Evolutionary conservation across 108 stramenopile species (phyloP), one percentile per base, ranked within the genome.

Genomic region (Fragilariopsis cylindrus): DNA sequence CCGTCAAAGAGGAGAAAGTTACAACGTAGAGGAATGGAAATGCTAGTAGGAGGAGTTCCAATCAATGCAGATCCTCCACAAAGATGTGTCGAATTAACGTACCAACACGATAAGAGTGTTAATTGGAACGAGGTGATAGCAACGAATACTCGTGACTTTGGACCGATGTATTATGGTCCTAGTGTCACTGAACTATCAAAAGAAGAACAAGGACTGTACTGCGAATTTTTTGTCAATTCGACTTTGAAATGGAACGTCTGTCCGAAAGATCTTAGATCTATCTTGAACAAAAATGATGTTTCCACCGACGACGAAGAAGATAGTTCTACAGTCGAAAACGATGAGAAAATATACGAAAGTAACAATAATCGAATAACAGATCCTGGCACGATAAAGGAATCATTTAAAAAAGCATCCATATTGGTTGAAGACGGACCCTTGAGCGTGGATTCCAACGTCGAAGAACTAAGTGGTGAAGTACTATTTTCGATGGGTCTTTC

Each of bases 51-150:
- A 13, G 93, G 93, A 3, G 87, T 89, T 40, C 91, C 91, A 21
- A 92, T 95, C 70, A 92, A 90, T 74, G 93, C 93, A 39, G 90
- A 95, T 77, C 94, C 94, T 49, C 94, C 94, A 7, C 86, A 85
- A 57, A 68, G 91, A 19, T 76, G 64, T 15, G 70, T 94, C 9
- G 91, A 92, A 60, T 66, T 94, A 4, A 73, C 62, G 53, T 94
- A 94, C 56, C 56, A 79, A 15, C 73, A 76, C 60, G 73, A 78
- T 12, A 60, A 77, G 9, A 49, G 40, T 9, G 54, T 57, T 7
- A 64, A 79, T 43, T 93, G 92, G 92, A 41, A 76, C 12, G 58
- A 83, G n/a, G 80, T 77, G 9, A 84, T 91, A 1, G 72, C 86
- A 0, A 80, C 79, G 11, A 90, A 88, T 71, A 73, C 87, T 30